These are phyloP conservation scores for Botryotinia convoluta DNA, from an alignment of 2,329 filamentous ascomycete species.

Conservation along the genomic window DNA sequence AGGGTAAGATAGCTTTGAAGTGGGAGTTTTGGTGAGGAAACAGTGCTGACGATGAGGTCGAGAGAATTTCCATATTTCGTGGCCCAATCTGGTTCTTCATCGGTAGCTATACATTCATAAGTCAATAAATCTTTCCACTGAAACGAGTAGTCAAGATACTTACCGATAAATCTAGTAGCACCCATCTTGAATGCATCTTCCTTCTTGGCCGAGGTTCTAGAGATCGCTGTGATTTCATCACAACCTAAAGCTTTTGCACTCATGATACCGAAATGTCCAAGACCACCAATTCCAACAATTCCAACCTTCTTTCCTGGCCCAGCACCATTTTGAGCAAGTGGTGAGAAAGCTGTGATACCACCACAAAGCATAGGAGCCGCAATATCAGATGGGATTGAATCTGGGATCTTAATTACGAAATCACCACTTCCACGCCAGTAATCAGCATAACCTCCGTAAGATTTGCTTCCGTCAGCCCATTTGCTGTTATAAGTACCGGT, in stretches of 20 bases:
- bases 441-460: slow-evolving; percentile 54
- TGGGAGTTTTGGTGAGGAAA: slow-evolving; percentile 59
- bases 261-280: slow-evolving; percentile 71
- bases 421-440: slow-evolving; percentile 53
- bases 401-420: slow-evolving; percentile 60
- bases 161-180: slow-evolving; percentile 51
- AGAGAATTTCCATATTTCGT: slow-evolving; percentile 51
- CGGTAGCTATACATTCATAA: slow-evolving; percentile 36
- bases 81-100: slow-evolving; percentile 58
- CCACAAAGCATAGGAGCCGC: slow-evolving; percentile 73
- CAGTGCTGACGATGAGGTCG: slow-evolving; percentile 59
- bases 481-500: slow-evolving; percentile 47
- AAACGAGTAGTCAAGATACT: background rate
- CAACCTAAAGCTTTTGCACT: slow-evolving; percentile 69
- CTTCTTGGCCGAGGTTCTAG: slow-evolving; percentile 56
- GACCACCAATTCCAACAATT: slow-evolving; percentile 62
- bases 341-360: slow-evolving; percentile 71
- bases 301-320: slow-evolving; percentile 71
- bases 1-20: slow-evolving; percentile 59
- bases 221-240: slow-evolving; percentile 63
- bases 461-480: slow-evolving; percentile 36
- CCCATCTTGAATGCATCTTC: slow-evolving; percentile 61
- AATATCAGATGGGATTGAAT: slow-evolving; percentile 47
- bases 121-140: background rate
- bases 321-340: slow-evolving; percentile 62